phyloP scores from a whole-genome alignment of 2,329 filamentous ascomycete genomes.

The Neopestalotiopsis clavispora region DNA sequence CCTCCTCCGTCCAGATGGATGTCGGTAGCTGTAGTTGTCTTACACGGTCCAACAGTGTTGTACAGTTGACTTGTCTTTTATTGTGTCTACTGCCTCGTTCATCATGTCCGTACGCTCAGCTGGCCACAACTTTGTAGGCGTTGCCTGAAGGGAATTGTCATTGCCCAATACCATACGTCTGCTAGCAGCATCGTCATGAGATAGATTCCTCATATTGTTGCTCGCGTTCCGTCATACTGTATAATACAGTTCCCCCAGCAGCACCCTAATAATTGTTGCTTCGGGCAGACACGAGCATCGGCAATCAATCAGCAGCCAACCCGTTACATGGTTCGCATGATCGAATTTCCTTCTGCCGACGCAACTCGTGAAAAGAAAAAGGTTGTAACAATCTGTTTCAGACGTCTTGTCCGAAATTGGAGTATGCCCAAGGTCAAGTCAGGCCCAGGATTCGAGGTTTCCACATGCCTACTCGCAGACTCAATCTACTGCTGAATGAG shows the following conservation, averaged over 20 bases:
- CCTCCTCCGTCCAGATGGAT: background rate
- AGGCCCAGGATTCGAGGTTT: conserved; percentile 14
- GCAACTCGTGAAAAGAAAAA: background rate
- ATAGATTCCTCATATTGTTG: background rate
- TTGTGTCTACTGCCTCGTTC: background rate
- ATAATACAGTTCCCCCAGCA: background rate
- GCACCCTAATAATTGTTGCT: background rate
- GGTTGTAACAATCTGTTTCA: conserved; percentile 13
- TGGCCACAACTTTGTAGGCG: background rate
- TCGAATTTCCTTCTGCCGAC: background rate
- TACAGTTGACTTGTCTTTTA: background rate
- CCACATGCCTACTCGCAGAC: conserved; percentile 8
- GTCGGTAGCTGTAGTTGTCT: no score
- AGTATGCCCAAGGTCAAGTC: conserved; percentile 12
- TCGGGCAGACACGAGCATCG: background rate
- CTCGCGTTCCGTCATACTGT: background rate
- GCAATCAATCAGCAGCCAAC: background rate
- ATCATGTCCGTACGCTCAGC: background rate
- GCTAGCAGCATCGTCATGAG: background rate
- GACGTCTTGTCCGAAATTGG: conserved; percentile 12
- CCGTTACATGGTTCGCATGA: background rate
- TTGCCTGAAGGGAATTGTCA: background rate
- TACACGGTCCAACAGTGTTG: background rate
- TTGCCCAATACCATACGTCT: background rate
- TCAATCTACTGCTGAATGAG: background rate